These are phyloP conservation scores for Aspergillus sp. DNA, from an alignment of 2,329 filamentous ascomycete species.

Conservation along the genomic window DNA sequence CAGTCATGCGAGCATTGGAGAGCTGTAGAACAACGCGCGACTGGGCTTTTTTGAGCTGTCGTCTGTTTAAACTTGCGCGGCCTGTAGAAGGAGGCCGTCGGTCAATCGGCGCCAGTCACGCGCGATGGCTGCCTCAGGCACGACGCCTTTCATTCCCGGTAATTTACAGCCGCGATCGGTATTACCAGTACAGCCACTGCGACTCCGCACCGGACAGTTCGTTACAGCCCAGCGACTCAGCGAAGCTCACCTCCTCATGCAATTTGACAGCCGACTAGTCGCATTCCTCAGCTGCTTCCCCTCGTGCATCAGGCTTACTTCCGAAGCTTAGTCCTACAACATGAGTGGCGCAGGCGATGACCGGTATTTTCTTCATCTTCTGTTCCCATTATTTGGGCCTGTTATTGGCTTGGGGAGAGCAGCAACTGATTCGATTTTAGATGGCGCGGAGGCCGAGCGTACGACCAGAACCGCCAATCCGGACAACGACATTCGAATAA, in stretches of 20 bases:
- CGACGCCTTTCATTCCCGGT: neutral
- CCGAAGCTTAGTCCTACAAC: conserved; percentile 14
- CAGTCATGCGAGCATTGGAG: conserved; percentile 2
- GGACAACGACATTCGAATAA: conserved; percentile 41
- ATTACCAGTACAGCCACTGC: conserved; percentile 1
- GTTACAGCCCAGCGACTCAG: neutral
- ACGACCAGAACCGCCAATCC: conserved; percentile 42
- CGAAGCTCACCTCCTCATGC: neutral
- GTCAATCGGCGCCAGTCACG: conserved; percentile 14
- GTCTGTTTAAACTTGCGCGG: conserved; percentile 10
- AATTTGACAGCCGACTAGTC: conserved; percentile 9
- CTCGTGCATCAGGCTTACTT: conserved; percentile 6
- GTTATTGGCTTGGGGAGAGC: neutral
- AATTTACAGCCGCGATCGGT: neutral
- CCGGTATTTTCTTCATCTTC: conserved; percentile 32
- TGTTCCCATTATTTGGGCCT: neutral
- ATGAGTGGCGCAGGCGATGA: conserved; percentile 40
- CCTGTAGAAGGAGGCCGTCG: conserved; percentile 17
- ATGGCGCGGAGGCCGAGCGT: conserved; percentile 46
- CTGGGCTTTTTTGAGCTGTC: conserved; percentile 4
- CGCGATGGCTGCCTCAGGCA: conserved; percentile 11
- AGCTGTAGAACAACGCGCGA: conserved; percentile 3
- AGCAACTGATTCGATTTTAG: conserved; percentile 24
- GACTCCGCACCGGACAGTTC: neutral
- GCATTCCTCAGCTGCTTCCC: conserved; percentile 15